Evolutionary conservation across 1,139 yeast species (phyloP), one percentile per base, ranked within the genome.

Genomic region (Candida neerlandica): DNA sequence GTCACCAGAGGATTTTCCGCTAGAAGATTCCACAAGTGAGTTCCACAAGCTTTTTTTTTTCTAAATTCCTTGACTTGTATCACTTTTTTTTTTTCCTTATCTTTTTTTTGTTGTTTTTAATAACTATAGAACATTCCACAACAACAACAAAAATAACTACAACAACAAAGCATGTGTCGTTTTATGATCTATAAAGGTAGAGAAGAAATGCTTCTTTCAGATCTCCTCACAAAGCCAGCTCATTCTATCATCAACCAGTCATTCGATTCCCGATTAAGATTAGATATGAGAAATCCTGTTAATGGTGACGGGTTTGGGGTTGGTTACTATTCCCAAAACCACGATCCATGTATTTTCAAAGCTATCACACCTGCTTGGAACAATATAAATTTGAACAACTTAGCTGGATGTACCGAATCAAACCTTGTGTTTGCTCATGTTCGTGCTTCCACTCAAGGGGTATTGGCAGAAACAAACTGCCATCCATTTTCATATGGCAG

Each of bases 301-400:
- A 94, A 94, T 64, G 99, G 99, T 39, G 99, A 94, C 67, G 99
- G 99, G 1, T 94, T 94, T 66, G 99, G 99, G 1, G 96, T 94
- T 7, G 98, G 98, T 1, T 94, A 94, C 70, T 94, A 94, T 63
- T 79, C 89, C 1, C 72, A 85, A 6, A 87, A 83, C 23, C 64
- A 71, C 39, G 61, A 64, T 48, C 70, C 75, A 7, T 61, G 72
- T 54, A 80, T 91, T 2, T 94, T 89, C 72, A 86, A 90, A 60
- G 97, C 98, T 16, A 92, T 91, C 47, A 94, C 98, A 0, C 97
- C 96, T 0, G 98, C 99, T 0, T 94, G 99, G 99, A 94, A 94
- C 69, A 94, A 94, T 66, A 84, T 89, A 63, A 94, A 94, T 64
- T 73, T 94, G 55, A 94, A 89, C 53, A 82, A 92, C 47, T 71